phyloP scores from a whole-genome alignment of 1,284 basidiomycete species.

The Pseudozyma thailandica region DNA sequence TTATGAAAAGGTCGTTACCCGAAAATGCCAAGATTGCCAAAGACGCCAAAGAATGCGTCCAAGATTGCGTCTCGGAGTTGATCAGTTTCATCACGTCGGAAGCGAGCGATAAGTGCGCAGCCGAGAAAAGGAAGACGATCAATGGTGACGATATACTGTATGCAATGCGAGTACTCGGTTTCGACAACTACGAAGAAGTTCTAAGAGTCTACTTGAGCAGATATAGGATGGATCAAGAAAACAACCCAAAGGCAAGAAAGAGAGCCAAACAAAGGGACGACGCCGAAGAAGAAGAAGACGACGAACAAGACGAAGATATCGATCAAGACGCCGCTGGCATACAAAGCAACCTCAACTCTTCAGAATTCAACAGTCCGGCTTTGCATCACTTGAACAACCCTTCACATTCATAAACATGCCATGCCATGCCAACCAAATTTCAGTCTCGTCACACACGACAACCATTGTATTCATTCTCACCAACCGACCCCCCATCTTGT shows the following conservation, averaged over 20 bases:
- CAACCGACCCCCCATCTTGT: too few relatives aligned
- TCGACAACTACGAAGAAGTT: conserved; percentile 92
- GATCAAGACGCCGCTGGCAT: neutral
- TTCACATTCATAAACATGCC: conserved; percentile 9
- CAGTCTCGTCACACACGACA: too few relatives aligned
- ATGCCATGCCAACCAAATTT: too few relatives aligned
- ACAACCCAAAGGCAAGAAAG: conserved; percentile 22
- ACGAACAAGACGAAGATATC: neutral
- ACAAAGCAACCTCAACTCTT: neutral
- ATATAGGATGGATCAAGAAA: conserved; percentile 49
- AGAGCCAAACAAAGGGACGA: conserved; percentile 5
- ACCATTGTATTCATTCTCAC: too few relatives aligned
- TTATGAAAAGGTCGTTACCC: conserved; percentile 91
- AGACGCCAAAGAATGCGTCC: conserved; percentile 95
- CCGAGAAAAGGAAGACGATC: conserved; percentile 87
- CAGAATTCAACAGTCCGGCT: conserved; percentile 7
- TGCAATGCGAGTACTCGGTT: conserved; percentile 86
- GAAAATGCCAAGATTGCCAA: conserved; percentile 94
- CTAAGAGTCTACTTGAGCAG: conserved; percentile 89
- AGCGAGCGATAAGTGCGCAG: conserved; percentile 85
- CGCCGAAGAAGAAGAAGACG: conserved; percentile 2
- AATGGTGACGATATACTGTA: conserved; percentile 87
- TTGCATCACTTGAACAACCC: conserved; percentile 6
- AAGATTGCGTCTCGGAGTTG: conserved; percentile 95
- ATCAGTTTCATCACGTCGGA: conserved; percentile 94